Conservation (phyloP, 139 green algal species). For the Closterium sp. region DNA sequence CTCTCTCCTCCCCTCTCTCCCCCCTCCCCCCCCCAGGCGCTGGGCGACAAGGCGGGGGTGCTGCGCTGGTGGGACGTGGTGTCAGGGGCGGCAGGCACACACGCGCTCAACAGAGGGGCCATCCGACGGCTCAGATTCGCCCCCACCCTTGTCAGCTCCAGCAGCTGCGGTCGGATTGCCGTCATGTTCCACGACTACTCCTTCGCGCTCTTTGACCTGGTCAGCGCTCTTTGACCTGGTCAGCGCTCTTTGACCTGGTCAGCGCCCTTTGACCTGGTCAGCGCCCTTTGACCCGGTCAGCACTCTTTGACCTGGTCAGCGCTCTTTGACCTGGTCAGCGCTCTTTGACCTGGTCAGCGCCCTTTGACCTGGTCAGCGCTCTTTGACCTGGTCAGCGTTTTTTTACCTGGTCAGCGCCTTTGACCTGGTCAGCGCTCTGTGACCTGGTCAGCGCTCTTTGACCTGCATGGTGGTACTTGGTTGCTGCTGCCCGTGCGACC, state of each 20-base stretch:
- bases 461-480: too few species aligned
- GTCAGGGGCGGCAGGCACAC: not conserved
- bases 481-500: too few species aligned
- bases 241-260: slow-evolving; percentile 11
- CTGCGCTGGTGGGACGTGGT: slow-evolving; percentile 45
- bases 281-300: not conserved
- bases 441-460: slow-evolving; percentile 10
- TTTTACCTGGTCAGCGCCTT: too few species aligned
- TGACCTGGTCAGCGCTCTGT: slow-evolving; percentile 25
- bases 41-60: slow-evolving; percentile 40
- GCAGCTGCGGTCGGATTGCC: slow-evolving; percentile 7
- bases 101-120: slow-evolving; percentile 14
- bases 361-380: too few species aligned
- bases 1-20: too few species aligned
- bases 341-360: not conserved
- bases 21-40: slow-evolving; percentile 11
- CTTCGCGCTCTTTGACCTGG: slow-evolving; percentile 45
- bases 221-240: not conserved
- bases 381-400: too few species aligned
- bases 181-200: slow-evolving; percentile 32
- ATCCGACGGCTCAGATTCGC: slow-evolving; percentile 39
- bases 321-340: not conserved
- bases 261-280: not conserved
- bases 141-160: not conserved
- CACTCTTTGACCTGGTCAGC: not conserved